These are phyloP conservation scores for Penicillium sp. DNA, from an alignment of 2,329 filamentous ascomycete genomes.

Conservation along the genomic window DNA sequence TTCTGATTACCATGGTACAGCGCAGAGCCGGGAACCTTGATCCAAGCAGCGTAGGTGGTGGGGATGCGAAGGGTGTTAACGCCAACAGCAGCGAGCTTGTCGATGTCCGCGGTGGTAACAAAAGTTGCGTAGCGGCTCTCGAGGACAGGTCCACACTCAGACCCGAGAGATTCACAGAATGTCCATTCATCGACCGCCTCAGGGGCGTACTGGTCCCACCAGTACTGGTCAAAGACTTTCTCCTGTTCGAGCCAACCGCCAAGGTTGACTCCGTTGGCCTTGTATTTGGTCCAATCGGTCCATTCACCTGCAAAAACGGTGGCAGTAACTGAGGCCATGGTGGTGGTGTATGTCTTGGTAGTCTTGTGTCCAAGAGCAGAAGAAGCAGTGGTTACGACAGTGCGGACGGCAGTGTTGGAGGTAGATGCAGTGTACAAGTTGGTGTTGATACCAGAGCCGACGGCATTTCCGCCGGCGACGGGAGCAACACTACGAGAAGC, in stretches of 20 bases:
- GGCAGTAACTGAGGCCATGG: not conserved
- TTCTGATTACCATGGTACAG: slow-evolving; percentile 25
- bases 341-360: slow-evolving; percentile 1
- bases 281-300: slow-evolving; percentile 22
- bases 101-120: slow-evolving; percentile 16
- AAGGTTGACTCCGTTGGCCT: slow-evolving; percentile 23
- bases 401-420: slow-evolving; percentile 5
- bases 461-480: not conserved
- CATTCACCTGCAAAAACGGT: slow-evolving; percentile 6
- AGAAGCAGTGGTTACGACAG: slow-evolving; percentile 3
- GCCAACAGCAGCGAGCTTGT: slow-evolving; percentile 14
- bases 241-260: slow-evolving; percentile 28
- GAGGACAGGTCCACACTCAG: slow-evolving; percentile 9
- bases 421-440: slow-evolving; percentile 5
- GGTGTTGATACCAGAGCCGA: slow-evolving; percentile 1
- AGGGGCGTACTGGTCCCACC: slow-evolving; percentile 19
- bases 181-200: slow-evolving; percentile 24
- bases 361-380: not conserved
- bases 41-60: slow-evolving; percentile 21
- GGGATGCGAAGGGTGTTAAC: slow-evolving; percentile 19
- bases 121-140: slow-evolving; percentile 17
- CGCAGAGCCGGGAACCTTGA: slow-evolving; percentile 22
- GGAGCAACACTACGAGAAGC: not conserved
- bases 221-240: slow-evolving; percentile 16
- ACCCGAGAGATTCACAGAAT: slow-evolving; percentile 16